phyloP scores from a whole-genome alignment of 2,329 filamentous ascomycete species.

The Westerdykella ornata region DNA sequence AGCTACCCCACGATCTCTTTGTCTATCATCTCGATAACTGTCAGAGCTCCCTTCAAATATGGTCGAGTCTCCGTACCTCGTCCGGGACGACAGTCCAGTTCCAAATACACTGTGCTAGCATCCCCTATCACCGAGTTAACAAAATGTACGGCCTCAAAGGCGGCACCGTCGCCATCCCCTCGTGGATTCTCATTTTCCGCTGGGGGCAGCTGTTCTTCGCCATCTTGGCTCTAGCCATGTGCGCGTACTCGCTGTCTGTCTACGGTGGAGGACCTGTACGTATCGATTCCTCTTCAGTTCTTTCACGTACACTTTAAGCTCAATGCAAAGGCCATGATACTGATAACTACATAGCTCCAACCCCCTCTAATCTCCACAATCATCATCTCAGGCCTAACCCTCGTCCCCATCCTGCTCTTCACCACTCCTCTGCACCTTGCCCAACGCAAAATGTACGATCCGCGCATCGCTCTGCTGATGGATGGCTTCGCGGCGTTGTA shows the following conservation, averaged over 20 bases:
- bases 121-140: background rate
- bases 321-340: background rate
- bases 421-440: slow-evolving; percentile 12
- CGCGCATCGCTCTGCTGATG: slow-evolving; percentile 12
- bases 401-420: slow-evolving; percentile 15
- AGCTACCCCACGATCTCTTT: background rate
- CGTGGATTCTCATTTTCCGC: slow-evolving; percentile 21
- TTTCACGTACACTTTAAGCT: background rate
- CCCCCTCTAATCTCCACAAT: slow-evolving; percentile 16
- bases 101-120: background rate
- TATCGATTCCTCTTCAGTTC: background rate
- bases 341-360: slow-evolving; percentile 7
- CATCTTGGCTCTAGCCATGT: slow-evolving; percentile 21
- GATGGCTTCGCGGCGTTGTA: slow-evolving; percentile 13
- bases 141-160: slow-evolving; percentile 5
- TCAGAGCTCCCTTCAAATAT: background rate
- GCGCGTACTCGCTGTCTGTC: slow-evolving; percentile 19
- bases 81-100: background rate
- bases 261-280: slow-evolving; percentile 13
- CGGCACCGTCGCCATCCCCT: slow-evolving; percentile 9
- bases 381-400: slow-evolving; percentile 12
- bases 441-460: slow-evolving; percentile 15
- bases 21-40: background rate
- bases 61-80: background rate
- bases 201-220: slow-evolving; percentile 24